These are phyloP conservation scores for Penicillium sp. DNA, from an alignment of 2,329 filamentous ascomycete species.

Conservation along the genomic window DNA sequence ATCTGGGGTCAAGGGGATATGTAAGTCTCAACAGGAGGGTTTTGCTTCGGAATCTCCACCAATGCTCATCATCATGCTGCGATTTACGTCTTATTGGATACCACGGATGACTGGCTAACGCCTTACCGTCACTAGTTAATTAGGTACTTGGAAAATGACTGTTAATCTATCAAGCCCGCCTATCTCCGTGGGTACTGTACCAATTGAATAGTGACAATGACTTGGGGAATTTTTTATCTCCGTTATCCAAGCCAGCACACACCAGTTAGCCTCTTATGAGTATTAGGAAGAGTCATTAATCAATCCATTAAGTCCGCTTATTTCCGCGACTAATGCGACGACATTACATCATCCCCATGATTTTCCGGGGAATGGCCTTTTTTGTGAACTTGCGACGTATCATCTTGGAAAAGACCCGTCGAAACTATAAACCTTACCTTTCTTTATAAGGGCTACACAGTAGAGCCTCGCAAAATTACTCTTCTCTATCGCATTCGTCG, in stretches of 20 bases:
- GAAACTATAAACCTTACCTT: not conserved
- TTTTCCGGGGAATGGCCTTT: not conserved
- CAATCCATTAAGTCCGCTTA: not conserved
- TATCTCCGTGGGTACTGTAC: not conserved
- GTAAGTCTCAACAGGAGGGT: too few relatives aligned
- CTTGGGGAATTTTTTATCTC: not conserved
- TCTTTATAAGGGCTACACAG: not conserved
- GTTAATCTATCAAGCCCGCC: not conserved
- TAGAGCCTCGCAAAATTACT: not conserved
- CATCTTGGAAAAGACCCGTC: not conserved
- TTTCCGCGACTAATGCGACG: not conserved
- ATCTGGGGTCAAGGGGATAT: too few relatives aligned
- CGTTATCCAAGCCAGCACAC: not conserved
- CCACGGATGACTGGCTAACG: conserved; percentile 3
- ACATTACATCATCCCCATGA: not conserved
- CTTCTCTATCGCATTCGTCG: not conserved
- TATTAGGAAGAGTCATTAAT: not conserved
- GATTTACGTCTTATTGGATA: conserved; percentile 1
- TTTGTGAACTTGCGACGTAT: too few relatives aligned
- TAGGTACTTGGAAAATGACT: too few relatives aligned
- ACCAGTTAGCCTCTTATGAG: not conserved
- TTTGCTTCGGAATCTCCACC: too few relatives aligned
- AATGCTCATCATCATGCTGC: too few relatives aligned
- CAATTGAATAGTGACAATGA: not conserved
- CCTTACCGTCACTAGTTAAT: too few relatives aligned